Conservation (phyloP, 2,329 filamentous ascomycete genomes). For the Leptosphaerulina australis region DNA sequence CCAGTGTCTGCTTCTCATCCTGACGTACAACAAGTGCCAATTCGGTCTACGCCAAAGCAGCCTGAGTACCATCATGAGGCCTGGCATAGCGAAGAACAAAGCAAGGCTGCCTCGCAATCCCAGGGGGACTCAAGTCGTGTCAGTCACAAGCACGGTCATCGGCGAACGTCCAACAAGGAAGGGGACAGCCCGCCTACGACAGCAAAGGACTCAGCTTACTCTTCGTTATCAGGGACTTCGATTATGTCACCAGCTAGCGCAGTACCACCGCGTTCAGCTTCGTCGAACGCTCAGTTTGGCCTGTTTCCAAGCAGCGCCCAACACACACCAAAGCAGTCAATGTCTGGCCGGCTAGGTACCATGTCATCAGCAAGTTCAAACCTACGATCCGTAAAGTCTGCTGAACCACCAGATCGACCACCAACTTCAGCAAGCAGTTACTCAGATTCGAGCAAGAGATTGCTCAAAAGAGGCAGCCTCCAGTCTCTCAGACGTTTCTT, state of each 20-base stretch:
- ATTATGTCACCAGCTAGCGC: conserved; percentile 34
- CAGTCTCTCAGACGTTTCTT: conserved; percentile 46
- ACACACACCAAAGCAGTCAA: conserved; percentile 42
- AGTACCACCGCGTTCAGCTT: conserved; percentile 38
- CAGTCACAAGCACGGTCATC: conserved; percentile 18
- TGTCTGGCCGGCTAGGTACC: conserved; percentile 35
- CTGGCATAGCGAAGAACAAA: conserved; percentile 31
- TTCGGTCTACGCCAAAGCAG: conserved; percentile 20
- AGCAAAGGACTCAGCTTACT: conserved; percentile 49
- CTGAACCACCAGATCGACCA: conserved; percentile 33
- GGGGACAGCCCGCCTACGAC: conserved; percentile 43
- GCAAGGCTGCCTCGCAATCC: conserved; percentile 16
- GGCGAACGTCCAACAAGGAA: conserved; percentile 19
- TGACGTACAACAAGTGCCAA: conserved; percentile 28
- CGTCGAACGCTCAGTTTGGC: conserved; percentile 44
- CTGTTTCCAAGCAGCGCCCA: conserved; percentile 41
- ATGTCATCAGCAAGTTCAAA: conserved; percentile 33
- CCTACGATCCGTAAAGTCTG: conserved; percentile 17
- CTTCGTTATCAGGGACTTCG: conserved; percentile 46
- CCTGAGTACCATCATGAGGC: conserved; percentile 31
- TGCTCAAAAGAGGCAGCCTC: conserved; percentile 44
- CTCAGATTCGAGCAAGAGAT: conserved; percentile 26
- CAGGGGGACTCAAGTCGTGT: conserved; percentile 12
- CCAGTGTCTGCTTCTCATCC: conserved; percentile 5
- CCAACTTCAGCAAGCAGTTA: conserved; percentile 40